Base-by-base conservation (phyloP, 1,284 basidiomycete species). In the Leccinum angustisporum region DNA sequence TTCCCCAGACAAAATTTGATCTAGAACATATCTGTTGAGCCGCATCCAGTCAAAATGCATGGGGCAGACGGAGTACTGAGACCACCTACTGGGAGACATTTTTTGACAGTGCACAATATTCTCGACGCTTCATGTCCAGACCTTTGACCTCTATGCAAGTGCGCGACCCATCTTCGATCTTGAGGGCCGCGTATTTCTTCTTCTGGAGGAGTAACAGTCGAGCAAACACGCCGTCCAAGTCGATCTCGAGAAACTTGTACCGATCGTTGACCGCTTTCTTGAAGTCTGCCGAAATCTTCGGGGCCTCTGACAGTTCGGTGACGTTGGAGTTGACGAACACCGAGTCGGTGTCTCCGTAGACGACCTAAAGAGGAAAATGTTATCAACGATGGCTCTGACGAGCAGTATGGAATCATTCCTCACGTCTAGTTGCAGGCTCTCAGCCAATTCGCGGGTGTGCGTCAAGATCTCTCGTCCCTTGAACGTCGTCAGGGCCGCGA, bases 171-270 rank as follows among this genome's bases (percentile, higher is more conserved):
- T 94, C 91, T 69, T 94, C 93, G 46, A 97, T 88, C 77, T 98
- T 97, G 73, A 98, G 83, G 0, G 97, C 97, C 0, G 97, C 97
- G 69, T 99, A 99, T 78, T 99, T 99, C 81, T 99, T 99, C 86
- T 99, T 99, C 73, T 99, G 97, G 57, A 99, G 79, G 18, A 99
- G 83, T 1, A 99, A 78, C 65, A 99, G 84, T 2, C 97, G 87
- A 72, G 97, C 88, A 79, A 99, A 99, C 30, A 98, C 87, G 7
- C 92, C 90, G 70, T 99, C 97, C 34, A 98, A 84, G 73, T 99
- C 97, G 65, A 99, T 99, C 75, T 99, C 97, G 48, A 99, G 88
- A 54, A 98, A 83, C 69, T 87, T 91, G 79, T 98, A 99, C 30
- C 91, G 86, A 66, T 99, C 94, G 73, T 99, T 99, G 70, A 99